Evolutionary conservation across 257 asterid genomes (phyloP), one percentile per base, ranked within the genome.

Genomic region (Solanum pinnatisectum): DNA sequence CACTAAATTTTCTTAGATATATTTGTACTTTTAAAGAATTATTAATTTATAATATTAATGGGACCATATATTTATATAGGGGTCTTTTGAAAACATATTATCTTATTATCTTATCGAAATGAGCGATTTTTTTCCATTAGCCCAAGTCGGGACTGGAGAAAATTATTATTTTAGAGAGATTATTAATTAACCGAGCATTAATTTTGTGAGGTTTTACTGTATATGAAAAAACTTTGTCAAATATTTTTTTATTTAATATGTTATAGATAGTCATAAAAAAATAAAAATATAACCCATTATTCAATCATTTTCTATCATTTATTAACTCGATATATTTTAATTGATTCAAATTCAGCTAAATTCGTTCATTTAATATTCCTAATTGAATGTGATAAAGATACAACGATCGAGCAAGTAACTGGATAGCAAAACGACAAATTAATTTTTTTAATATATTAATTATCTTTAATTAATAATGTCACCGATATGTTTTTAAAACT

Each of bases 321-420:
- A 67, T 67, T 27, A 67, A 27, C 4, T 25, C 35, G 10, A n/a
- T 27, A n/a, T 22, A 9, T 63, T 63, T 63, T 63, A 63, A 0
- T 0, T 0, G 0, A 0, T 52, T 52, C 9, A 67, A 25, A 67
- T 67, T 67, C 8, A 67, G 0, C 10, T 12, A 10, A 67, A 67
- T 13, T 16, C 33, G 1, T 0, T 0, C 20, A 67, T 67, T 67
- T 6, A 12, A 67, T 27, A 67, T 67, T 30, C 35, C 20, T 67
- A 20, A 33, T 18, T 5, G 18, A 76, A 11, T 13, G 59, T 23
- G 22, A 40, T 12, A 35, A 39, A 77, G 84, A 37, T 39, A n/a
- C 10, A 27, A 39, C 16, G 59, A 23, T 12, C 59, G 44, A 74
- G 15, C 56, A 76, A 37, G 52, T 22, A 13, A 12, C 14, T 37